Evolutionary conservation across 2,329 filamentous ascomycete species (phyloP), one percentile per base, ranked within the genome.

Genomic region (Amauroascus niger): DNA sequence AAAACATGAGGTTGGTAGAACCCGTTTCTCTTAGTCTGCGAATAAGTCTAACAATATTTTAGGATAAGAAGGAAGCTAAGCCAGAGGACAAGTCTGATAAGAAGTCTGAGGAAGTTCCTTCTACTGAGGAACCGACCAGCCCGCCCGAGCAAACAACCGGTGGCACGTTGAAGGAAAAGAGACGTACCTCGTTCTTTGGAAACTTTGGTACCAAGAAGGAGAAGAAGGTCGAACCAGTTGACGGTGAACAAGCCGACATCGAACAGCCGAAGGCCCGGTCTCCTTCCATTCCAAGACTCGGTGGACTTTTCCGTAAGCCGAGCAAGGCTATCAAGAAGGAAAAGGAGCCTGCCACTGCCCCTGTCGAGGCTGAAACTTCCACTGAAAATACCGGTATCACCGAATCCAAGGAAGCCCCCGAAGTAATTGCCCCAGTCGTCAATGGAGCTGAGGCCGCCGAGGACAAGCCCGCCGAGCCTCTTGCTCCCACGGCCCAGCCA

Each of bases 131-230:
- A 28, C 52, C 57, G 28, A 55, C 58, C 41, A 45, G 54, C 47
- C 53, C 49, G 18, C 32, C 59, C n/a, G 52, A 58, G 18, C 33
- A 59, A 45, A 48, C 62, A 35, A 70, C 75, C 62, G 70, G 72
- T 63, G 69, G 70, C 47, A 66, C 60, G 44, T 55, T 65, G 56
- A 73, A 74, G 64, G 69, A 73, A 58, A 74, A 76, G 69, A 75
- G 73, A 60, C 74, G 71, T 64, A 74, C 71, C 62, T 80, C 76
- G 63, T 72, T 74, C 65, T 80, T 80, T 65, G 74, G 74, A 60
- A 76, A 71, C 66, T 73, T 79, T 55, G 72, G 74, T 55, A 68
- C 61, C 55, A 77, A 77, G 71, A 76, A 78, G 65, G 69, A 73
- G 66, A 74, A 74, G 69, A 77, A 75, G 65, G 64, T 66, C 51